Base-by-base conservation (phyloP, 352 stramenopile genomes). In the Phytopythium montanum region DNA sequence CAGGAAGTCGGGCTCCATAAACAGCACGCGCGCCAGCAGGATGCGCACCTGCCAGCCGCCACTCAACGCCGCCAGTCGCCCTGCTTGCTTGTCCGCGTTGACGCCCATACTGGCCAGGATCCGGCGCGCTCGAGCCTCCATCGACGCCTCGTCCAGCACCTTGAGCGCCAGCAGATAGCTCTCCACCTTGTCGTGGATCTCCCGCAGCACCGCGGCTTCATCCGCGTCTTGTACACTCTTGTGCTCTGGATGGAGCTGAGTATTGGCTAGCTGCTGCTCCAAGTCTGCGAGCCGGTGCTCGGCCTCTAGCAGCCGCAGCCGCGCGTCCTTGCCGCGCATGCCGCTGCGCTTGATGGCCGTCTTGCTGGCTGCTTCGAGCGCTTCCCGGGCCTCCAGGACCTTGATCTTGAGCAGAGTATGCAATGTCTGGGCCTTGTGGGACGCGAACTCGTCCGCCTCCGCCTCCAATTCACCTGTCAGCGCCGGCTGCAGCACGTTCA, bases 1-100 rank as follows among this genome's bases (percentile, higher is more conserved):
- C 28, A 97, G 75, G 18, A 98, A 76, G 56, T 98, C 95, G 9
- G 90, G 91, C 54, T 77, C 69, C 73, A 85, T 81, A 59, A 88
- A 86, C 53, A 85, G 36, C 41, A 88, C 75, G 28, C 76, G 79
- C 13, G 79, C 76, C 14, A 88, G 50, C 12, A 87, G 60, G 53
- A 89, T 81, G 12, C 79, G 76, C 18, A 87, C 77, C 64, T 85
- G 78, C 79, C 75, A 87, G 6, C 76, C 79, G 34, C 79, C 79
- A 56, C 76, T 87, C 3, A 87, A 54, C 23, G 69, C 72, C 21
- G 73, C 70, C 8, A 89, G 63, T 2, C 74, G 64, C 1, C 70
- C 60, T 19, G 78, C 75, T 70, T 98, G 94, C 72, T 96, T 96
- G 9, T 75, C 72, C 23, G 75, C 44, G 29, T 79, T 86, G 62